Base-by-base conservation (phyloP, 768 basidiomycete genomes). In the Hypholoma fasciculare region DNA sequence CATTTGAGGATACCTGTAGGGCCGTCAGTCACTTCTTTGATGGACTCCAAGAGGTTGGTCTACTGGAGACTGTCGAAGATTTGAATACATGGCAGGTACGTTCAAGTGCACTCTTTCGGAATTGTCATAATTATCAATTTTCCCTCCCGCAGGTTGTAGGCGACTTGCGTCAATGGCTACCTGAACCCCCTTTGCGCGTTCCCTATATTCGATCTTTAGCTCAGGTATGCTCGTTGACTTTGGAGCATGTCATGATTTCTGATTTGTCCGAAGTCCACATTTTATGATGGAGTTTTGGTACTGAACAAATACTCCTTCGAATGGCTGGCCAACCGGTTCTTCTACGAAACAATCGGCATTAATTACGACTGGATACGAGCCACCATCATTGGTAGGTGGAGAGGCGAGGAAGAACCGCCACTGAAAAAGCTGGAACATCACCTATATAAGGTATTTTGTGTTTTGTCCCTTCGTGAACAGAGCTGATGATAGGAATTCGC, bases 301-400 rank as follows among this genome's bases (percentile, higher is more conserved):
- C 65, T 90, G 20, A 77, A 79, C 64, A 75, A 75, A 63, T 79
- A 80, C 67, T 73, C 75, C 0, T 75, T 78, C 52, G 69, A 72
- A 43, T 86, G 88, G 80, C 63, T 89, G 49, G 72, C 86, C 1
- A 83, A 89, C 44, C 81, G 76, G 30, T 87, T 90, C 64, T 89
- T 89, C 66, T 66, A 66, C 49, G 90, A 91, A 65, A 84, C 80
- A 0, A 72, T 87, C 7, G 86, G 85, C 1, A 59, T 84, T n/a
- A 70, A 77, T 7, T 88, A 85, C 63, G 74, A 77, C 39, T 65
- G 71, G 13, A 74, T 88, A 38, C 65, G 74, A 40, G 67, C 72
- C n/a, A 71, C 69, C 20, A 62, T 83, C 20, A 61, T 68, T 16
- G 64, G 69, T 4, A 68, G 77, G 40, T 83, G 81, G 78, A 67